Conservation (phyloP, 2,329 filamentous ascomycete genomes). For the Teratosphaeria zuluensis region DNA sequence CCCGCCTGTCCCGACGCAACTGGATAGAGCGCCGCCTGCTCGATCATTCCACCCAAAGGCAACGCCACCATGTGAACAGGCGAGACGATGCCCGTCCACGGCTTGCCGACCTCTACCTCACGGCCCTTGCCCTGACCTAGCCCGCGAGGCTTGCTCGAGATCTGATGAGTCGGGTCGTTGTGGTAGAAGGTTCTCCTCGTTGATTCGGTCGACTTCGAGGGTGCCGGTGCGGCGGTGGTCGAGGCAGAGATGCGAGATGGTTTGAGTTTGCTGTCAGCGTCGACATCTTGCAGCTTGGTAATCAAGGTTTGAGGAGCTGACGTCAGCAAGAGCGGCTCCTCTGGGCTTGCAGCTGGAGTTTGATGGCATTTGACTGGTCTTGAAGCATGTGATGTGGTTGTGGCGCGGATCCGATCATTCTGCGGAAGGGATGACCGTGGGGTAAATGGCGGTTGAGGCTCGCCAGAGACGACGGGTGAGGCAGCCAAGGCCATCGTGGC, state of each 20-base stretch:
- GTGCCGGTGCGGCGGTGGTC: not conserved
- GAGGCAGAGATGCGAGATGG: not conserved
- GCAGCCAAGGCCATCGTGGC: not conserved
- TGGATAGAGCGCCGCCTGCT: constrained; percentile 4
- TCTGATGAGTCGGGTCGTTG: constrained; percentile 1
- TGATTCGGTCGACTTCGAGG: not conserved
- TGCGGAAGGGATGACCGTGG: too few species aligned
- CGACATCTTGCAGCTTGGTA: not conserved
- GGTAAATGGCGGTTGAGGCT: too few species aligned
- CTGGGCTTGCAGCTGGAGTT: not conserved
- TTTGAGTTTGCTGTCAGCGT: not conserved
- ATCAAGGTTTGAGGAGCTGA: not conserved
- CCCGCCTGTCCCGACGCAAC: not conserved
- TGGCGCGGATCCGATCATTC: too few species aligned
- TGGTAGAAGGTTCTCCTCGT: not conserved
- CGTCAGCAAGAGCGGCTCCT: not conserved
- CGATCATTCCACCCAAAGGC: constrained; percentile 8
- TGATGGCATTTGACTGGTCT: too few species aligned
- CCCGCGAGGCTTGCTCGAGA: not conserved
- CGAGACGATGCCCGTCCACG: constrained; percentile 1
- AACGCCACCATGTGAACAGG: constrained; percentile 4
- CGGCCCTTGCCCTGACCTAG: not conserved
- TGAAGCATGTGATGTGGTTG: too few species aligned
- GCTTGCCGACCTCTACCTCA: not conserved
- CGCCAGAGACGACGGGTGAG: not conserved